Conservation (phyloP, 805 yeast genomes). For the Barnettozyma wickerhamii region DNA sequence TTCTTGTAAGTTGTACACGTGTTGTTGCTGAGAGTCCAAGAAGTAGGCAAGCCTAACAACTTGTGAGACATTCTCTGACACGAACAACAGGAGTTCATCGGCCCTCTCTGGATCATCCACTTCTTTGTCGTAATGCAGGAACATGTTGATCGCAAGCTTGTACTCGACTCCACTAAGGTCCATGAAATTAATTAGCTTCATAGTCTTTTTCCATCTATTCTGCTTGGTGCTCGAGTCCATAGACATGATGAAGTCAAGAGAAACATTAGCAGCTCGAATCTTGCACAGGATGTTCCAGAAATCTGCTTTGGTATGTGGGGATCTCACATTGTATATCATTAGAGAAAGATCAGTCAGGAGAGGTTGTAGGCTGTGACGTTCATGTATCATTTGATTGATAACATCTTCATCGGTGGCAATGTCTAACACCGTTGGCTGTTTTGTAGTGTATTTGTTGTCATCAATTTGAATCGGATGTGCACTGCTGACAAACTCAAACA, state of each 20-base stretch:
- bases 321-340: conserved; percentile 5
- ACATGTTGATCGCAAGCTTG: conserved; percentile 5
- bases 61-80: conserved; percentile 2
- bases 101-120: background rate
- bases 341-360: background rate
- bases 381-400: conserved; percentile 1
- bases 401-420: background rate
- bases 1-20: conserved; percentile 3
- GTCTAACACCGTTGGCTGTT: background rate
- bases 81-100: background rate
- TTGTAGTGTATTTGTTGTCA: conserved; percentile 1
- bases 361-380: conserved; percentile 2
- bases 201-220: conserved; percentile 2
- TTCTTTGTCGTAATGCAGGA: conserved; percentile 1
- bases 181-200: conserved; percentile 3
- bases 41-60: conserved; percentile 3
- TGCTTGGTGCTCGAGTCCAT: conserved; percentile 1
- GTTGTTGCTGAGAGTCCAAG: conserved; percentile 5
- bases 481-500: conserved; percentile 3
- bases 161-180: conserved; percentile 3
- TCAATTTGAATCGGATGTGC: conserved; percentile 1
- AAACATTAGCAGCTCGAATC: background rate
- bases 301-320: background rate
- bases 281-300: background rate
- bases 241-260: conserved; percentile 1